Evolutionary conservation across 768 basidiomycete species (phyloP), one percentile per base, ranked within the genome.

Genomic region (Mycena rosella): DNA sequence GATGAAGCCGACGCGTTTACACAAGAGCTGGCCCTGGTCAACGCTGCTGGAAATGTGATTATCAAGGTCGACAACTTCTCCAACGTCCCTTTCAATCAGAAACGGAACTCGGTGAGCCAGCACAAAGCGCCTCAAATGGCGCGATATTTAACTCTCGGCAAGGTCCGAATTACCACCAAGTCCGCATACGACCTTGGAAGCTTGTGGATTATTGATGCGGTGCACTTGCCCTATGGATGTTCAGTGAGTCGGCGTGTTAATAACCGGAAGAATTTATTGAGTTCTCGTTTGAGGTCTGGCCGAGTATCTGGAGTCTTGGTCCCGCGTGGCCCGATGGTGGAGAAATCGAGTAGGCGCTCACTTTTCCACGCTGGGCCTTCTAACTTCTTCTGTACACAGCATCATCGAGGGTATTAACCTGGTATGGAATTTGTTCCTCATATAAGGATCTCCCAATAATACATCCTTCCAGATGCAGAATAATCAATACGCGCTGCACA

Each of bases 361-460:
- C 18, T 42, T 22, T 7, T 30, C 11, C 48, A 14, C 11, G 14
- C 24, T 48, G 15, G 7, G 8, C 10, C 22, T 13, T 11, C 24
- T 45, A n/a, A 24, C 40, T 29, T 53, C 38, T 26, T 26, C n/a
- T n/a, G n/a, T 26, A 6, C 6, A 10, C n/a, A 74, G 92, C 72
- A 92, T 94, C 34, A 88, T 96, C 61, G 96, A 96, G 77, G 92
- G 88, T 13, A 93, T 96, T 69, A 96, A 97, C 78, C 72, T 85
- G 56, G 87, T 90, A 47, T 9, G 15, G 5, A 22, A 13, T 13
- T 47, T 13, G 22, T 9, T 47, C 4, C 45, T 44, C 20, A 11
- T 44, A 40, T n/a, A 8, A n/a, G 42, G 8, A 20, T 17, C 38
- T 38, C 38, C n/a, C 18, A n/a, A 5, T 44, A 40, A 40, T 40